These are phyloP conservation scores for Hyphopichia fennica DNA, from an alignment of 1,139 yeast species.

Conservation along the genomic window DNA sequence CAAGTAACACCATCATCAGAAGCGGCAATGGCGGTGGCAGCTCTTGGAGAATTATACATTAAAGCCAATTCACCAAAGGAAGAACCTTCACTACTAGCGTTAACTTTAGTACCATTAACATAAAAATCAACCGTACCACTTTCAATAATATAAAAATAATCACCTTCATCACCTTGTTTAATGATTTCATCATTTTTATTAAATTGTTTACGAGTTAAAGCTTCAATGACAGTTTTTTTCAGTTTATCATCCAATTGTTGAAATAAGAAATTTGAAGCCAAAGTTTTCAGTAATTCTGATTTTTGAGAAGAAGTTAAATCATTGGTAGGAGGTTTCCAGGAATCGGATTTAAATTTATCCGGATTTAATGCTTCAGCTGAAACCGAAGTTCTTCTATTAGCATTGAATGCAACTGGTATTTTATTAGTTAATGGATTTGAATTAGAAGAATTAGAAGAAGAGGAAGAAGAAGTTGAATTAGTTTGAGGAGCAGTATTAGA, in stretches of 20 bases:
- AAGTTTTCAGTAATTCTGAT: slow-evolving; percentile 64
- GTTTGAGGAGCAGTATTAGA: slow-evolving; percentile 8
- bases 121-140: slow-evolving; percentile 78
- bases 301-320: slow-evolving; percentile 66
- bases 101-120: slow-evolving; percentile 73
- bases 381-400: slow-evolving; percentile 83
- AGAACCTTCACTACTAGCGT: slow-evolving; percentile 77
- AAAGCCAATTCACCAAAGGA: slow-evolving; percentile 96
- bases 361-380: slow-evolving; percentile 77
- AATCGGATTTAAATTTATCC: slow-evolving; percentile 53
- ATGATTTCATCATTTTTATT: slow-evolving; percentile 67
- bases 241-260: slow-evolving; percentile 73
- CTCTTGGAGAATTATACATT: slow-evolving; percentile 97
- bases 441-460: slow-evolving; percentile 3
- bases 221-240: slow-evolving; percentile 73
- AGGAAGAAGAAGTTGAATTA: background rate
- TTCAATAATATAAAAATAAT: slow-evolving; percentile 87
- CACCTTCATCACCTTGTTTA: slow-evolving; percentile 96
- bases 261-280: slow-evolving; percentile 81
- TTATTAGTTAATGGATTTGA: slow-evolving; percentile 15
- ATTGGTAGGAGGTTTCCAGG: slow-evolving; percentile 75
- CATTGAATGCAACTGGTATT: slow-evolving; percentile 64
- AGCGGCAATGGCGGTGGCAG: slow-evolving; percentile 86
- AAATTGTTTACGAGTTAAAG: slow-evolving; percentile 71
- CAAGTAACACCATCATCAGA: slow-evolving; percentile 60